A percentile compares a stretch with the other conserved stretches of the same genome.
These are phyloP conservation scores for Amyloporia xantha DNA, from an alignment of 768 basidiomycete genomes.

Conservation along the genomic window DNA sequence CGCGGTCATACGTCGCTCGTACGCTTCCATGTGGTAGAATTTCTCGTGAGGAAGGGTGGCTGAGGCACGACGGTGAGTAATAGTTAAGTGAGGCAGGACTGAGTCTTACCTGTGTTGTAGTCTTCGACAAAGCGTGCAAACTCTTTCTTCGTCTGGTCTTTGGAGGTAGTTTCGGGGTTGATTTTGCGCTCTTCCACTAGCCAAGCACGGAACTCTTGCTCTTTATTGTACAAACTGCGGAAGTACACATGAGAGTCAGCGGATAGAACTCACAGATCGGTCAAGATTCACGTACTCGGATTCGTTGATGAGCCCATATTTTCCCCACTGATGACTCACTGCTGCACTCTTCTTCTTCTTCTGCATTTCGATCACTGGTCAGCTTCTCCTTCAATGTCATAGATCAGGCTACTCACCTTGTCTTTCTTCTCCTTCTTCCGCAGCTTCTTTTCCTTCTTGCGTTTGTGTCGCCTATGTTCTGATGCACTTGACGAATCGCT, in stretches of 20 bases:
- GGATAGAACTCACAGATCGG: not conserved
- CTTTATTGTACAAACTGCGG: slow-evolving; percentile 70
- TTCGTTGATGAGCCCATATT: slow-evolving; percentile 82
- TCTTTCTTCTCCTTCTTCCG: slow-evolving; percentile 64
- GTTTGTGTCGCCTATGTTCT: slow-evolving; percentile 25
- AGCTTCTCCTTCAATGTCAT: not conserved
- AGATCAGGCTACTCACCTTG: slow-evolving; percentile 34
- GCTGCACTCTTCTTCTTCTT: slow-evolving; percentile 55
- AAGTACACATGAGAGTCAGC: slow-evolving; percentile 1
- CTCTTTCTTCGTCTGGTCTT: slow-evolving; percentile 81
- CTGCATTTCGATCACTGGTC: slow-evolving; percentile 22
- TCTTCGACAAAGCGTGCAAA: slow-evolving; percentile 80
- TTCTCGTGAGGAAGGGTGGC: slow-evolving; percentile 93
- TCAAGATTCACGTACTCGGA: slow-evolving; percentile 54
- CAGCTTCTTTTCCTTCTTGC: slow-evolving; percentile 44
- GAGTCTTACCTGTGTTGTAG: slow-evolving; percentile 63
- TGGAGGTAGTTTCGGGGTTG: slow-evolving; percentile 83
- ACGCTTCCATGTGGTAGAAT: slow-evolving; percentile 86
- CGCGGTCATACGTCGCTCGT: slow-evolving; percentile 79
- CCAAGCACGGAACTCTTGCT: slow-evolving; percentile 87
- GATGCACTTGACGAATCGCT: slow-evolving; percentile 24
- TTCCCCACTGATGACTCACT: slow-evolving; percentile 75
- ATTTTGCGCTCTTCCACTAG: slow-evolving; percentile 87
- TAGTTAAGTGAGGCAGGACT: not conserved
- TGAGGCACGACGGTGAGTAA: slow-evolving; percentile 22